Percentiles rank a stretch among this genome's conserved stretches.
phyloP scores from a whole-genome alignment of 73 alveolate species.

The Symbiodinium natans region DNA sequence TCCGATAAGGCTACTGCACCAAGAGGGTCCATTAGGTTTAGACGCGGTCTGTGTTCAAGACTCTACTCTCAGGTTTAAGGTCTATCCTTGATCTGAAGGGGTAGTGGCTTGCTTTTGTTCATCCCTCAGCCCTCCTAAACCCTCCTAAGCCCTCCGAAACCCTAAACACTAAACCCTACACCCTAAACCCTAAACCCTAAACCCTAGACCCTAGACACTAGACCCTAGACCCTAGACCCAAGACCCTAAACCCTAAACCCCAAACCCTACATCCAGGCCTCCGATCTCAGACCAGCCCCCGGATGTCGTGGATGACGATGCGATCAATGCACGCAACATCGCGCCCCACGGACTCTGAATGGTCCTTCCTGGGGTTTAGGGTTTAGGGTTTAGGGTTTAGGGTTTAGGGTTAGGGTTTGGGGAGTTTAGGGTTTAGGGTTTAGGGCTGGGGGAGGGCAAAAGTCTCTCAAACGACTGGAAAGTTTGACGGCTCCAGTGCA shows the following conservation, averaged over 20 bases:
- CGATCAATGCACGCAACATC: slow-evolving; percentile 65
- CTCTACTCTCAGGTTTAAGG: no score
- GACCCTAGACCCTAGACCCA: neutral
- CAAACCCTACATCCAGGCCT: neutral
- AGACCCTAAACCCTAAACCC: neutral
- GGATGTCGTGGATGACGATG: slow-evolving; percentile 50
- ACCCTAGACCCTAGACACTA: no score
- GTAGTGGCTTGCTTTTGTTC: no score
- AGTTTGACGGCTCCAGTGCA: neutral
- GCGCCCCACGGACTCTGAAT: slow-evolving; percentile 14
- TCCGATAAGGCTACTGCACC: no score
- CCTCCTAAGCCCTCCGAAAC: no score
- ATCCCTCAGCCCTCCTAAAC: no score
- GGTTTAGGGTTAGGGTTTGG: neutral
- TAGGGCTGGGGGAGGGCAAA: neutral
- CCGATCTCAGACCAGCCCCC: neutral
- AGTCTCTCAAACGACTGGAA: neutral
- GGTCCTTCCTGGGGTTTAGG: slow-evolving; percentile 18
- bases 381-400: neutral
- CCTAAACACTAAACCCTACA: no score
- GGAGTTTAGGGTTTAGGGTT: neutral
- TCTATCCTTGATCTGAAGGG: no score
- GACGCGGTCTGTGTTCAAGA: no score
- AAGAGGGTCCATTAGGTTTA: no score
- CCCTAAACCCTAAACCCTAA: no score